Conservation (phyloP, 345 rosid species). For the Cardiospermum halicacabum region DNA sequence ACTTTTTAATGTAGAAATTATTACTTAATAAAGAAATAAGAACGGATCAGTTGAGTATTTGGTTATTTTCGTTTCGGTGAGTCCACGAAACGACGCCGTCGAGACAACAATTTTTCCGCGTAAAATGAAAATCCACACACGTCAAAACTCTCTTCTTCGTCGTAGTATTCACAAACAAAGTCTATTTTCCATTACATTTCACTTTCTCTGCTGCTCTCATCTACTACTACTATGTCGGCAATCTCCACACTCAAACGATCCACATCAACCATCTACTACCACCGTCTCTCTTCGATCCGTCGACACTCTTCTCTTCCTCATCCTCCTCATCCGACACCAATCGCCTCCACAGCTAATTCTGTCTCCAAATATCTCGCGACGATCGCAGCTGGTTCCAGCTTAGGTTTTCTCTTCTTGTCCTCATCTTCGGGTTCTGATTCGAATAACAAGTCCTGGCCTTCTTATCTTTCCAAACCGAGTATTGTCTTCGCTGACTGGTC, state of each 20-base stretch:
- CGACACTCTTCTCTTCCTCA: constrained; percentile 29
- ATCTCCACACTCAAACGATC: constrained; percentile 33
- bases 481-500: constrained; percentile 49
- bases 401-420: constrained; percentile 56
- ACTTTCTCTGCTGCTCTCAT: neutral
- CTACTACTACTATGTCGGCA: constrained; percentile 27
- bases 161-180: neutral
- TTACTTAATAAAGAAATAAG: too few species aligned
- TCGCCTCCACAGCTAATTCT: constrained; percentile 11
- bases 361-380: constrained; percentile 49
- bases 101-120: neutral
- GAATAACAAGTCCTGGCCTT: constrained; percentile 18
- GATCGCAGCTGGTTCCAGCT: constrained; percentile 45
- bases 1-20: too few species aligned
- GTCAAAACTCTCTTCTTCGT: neutral
- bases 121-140: neutral
- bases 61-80: neutral
- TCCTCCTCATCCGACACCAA: constrained; percentile 18
- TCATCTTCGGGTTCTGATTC: constrained; percentile 10
- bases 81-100: neutral
- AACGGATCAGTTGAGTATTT: too few species aligned
- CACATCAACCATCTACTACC: constrained; percentile 33
- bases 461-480: constrained; percentile 23
- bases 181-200: neutral
- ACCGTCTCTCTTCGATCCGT: constrained; percentile 30